phyloP scores from a whole-genome alignment of 1,284 basidiomycete species.

The Ustilago crameri region DNA sequence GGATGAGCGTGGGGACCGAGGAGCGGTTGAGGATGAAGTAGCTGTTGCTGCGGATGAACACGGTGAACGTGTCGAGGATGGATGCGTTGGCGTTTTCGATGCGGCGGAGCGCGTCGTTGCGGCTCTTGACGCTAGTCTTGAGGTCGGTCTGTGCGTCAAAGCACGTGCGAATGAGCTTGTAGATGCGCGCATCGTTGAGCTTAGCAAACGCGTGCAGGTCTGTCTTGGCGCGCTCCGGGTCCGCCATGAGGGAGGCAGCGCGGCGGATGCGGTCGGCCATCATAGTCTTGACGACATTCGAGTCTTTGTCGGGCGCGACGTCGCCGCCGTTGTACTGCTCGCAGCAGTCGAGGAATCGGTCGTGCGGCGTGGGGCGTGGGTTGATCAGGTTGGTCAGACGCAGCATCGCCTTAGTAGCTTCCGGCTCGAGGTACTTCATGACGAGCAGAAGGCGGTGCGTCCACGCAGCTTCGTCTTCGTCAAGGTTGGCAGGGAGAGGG shows the following conservation, averaged over 20 bases:
- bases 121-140: constrained; percentile 78
- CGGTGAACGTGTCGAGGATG: constrained; percentile 74
- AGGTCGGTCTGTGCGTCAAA: constrained; percentile 86
- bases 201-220: constrained; percentile 87
- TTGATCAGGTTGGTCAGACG: constrained; percentile 71
- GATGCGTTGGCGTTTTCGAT: constrained; percentile 41
- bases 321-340: constrained; percentile 72
- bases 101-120: constrained; percentile 53
- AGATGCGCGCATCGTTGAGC: constrained; percentile 84
- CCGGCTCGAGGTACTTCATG: constrained; percentile 76
- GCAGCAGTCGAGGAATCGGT: constrained; percentile 56
- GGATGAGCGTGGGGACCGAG: constrained; percentile 79
- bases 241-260: constrained; percentile 65
- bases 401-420: constrained; percentile 73
- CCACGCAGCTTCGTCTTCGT: constrained; percentile 83
- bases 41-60: constrained; percentile 78
- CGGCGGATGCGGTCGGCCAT: constrained; percentile 47
- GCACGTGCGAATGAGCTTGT: constrained; percentile 82
- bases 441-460: constrained; percentile 82
- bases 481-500: constrained; percentile 78
- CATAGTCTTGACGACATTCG: constrained; percentile 69
- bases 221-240: constrained; percentile 78
- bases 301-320: constrained; percentile 78
- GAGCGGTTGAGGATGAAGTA: constrained; percentile 85
- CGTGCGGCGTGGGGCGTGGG: constrained; percentile 33